Evolutionary conservation across 257 asterid species (phyloP).

Genomic region (Nicotiana sylvestris): DNA sequence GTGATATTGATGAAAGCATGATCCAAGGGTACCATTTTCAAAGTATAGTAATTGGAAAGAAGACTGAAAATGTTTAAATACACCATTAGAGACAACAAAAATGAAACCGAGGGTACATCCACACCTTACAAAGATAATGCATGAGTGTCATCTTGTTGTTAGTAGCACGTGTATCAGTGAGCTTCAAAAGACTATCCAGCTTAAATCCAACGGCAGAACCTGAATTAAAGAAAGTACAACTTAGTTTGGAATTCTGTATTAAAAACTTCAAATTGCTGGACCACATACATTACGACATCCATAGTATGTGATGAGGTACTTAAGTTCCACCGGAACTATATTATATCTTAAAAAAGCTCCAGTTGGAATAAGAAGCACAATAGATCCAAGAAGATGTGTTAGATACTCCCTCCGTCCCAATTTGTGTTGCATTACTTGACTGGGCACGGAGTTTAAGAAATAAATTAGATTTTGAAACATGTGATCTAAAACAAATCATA

Average conservation of each 20-base stretch:
- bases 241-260: not conserved
- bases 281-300: not conserved
- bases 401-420: not conserved
- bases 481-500: no score
- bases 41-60: not conserved
- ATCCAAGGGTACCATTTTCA: not conserved
- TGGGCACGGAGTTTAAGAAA: no score
- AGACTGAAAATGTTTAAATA: not conserved
- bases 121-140: slow-evolving; percentile 99
- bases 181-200: slow-evolving; percentile 97
- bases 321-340: not conserved
- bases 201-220: slow-evolving; percentile 99
- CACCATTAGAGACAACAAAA: not conserved
- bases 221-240: slow-evolving; percentile 16
- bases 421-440: no score
- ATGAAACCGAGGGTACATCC: slow-evolving; percentile 14
- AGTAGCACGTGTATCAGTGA: slow-evolving; percentile 89
- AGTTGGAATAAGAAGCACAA: not conserved
- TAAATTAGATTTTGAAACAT: no score
- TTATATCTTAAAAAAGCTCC: not conserved
- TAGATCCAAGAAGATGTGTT: not conserved
- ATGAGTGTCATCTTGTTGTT: slow-evolving; percentile 95
- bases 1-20: not conserved
- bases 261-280: not conserved
- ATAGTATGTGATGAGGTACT: not conserved